These are phyloP conservation scores for Rhynchospora breviuscula DNA, from an alignment of 176 grass and related monocot genomes.

Conservation along the genomic window DNA sequence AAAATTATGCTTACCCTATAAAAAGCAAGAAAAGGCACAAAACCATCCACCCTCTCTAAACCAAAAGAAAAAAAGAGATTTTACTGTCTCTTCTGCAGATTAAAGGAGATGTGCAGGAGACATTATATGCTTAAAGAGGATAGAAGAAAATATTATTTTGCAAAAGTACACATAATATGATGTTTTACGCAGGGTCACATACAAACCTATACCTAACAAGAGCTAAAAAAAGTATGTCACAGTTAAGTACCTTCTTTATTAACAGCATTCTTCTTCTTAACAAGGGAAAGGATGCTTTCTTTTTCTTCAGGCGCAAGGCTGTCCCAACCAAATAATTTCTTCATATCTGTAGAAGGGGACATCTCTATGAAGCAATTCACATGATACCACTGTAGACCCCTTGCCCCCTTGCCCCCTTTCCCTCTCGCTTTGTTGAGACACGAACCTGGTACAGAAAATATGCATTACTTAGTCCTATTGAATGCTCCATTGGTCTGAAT, in stretches of 20 bases:
- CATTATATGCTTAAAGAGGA: neutral
- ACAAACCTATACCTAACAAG: neutral
- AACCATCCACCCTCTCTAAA: neutral
- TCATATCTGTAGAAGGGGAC: conserved; percentile 49
- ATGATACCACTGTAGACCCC: conserved; percentile 72
- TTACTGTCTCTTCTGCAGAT: neutral
- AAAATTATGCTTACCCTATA: neutral
- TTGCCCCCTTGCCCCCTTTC: conserved; percentile 56
- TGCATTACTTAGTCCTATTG: conserved; percentile 21
- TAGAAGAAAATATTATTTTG: neutral
- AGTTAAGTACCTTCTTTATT: conserved; percentile 34
- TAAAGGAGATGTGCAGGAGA: neutral
- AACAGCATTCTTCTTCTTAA: conserved; percentile 36
- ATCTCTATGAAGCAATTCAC: conserved; percentile 62
- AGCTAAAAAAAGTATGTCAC: conserved; percentile 9
- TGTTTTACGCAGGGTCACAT: neutral
- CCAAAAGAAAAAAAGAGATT: neutral
- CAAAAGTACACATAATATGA: neutral
- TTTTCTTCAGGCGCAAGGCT: conserved; percentile 56
- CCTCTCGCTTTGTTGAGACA: conserved; percentile 69
- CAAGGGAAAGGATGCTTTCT: conserved; percentile 46
- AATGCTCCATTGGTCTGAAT: neutral
- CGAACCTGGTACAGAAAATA: conserved; percentile 55
- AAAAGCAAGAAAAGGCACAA: neutral
- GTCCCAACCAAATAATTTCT: conserved; percentile 80